A percentile compares a stretch with the other conserved stretches of the same genome.
These are phyloP conservation scores for Chaetomium tenue DNA, from an alignment of 495 filamentous ascomycete species.

Conservation along the genomic window DNA sequence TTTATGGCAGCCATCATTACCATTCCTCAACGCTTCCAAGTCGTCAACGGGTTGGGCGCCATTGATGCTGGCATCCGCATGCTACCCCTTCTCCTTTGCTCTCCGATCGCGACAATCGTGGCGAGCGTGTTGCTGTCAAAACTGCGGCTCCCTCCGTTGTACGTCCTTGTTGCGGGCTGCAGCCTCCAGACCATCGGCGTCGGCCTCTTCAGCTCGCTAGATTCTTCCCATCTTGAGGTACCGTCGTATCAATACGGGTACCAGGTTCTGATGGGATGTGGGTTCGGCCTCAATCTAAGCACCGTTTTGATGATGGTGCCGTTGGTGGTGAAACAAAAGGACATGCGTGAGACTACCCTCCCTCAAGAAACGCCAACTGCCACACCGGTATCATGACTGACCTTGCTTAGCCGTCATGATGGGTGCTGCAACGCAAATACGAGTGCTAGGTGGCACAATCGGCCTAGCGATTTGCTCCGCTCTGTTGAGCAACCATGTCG, in stretches of 20 bases:
- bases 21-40: slow-evolving; percentile 35
- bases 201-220: slow-evolving; percentile 41
- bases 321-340: slow-evolving; percentile 43
- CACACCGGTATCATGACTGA: neutral
- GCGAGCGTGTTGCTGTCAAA: slow-evolving; percentile 36
- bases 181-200: slow-evolving; percentile 48
- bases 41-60: slow-evolving; percentile 28
- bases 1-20: slow-evolving; percentile 34
- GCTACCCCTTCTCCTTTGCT: slow-evolving; percentile 44
- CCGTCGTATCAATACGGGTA: slow-evolving; percentile 43
- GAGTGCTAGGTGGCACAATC: slow-evolving; percentile 52
- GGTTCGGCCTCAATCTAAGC: slow-evolving; percentile 43
- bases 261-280: slow-evolving; percentile 48
- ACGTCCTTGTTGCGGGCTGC: slow-evolving; percentile 45
- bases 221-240: slow-evolving; percentile 35
- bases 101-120: slow-evolving; percentile 40
- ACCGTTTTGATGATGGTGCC: slow-evolving; percentile 42
- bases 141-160: slow-evolving; percentile 44
- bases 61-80: slow-evolving; percentile 36
- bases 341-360: slow-evolving; percentile 40
- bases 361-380: neutral
- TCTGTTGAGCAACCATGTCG: slow-evolving; percentile 18
- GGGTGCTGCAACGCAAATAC: slow-evolving; percentile 48
- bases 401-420: slow-evolving; percentile 28
- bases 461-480: slow-evolving; percentile 35